A percentile compares a stretch with the other conserved stretches of the same genome.
phyloP scores from a whole-genome alignment of 331 rosid genomes.

The Quercus lobata region DNA sequence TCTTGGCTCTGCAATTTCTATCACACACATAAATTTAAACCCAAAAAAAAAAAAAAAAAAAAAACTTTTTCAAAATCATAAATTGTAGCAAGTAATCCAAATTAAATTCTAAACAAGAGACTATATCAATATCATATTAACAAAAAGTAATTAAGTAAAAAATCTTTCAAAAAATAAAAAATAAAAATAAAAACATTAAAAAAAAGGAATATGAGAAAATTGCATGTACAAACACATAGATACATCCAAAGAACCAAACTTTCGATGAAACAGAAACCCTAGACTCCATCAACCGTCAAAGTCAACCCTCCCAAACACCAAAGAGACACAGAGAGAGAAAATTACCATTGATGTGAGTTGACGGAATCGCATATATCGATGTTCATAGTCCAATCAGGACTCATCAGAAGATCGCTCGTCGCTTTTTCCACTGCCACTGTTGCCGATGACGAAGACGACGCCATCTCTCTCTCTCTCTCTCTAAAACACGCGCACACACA shows the following conservation, averaged over 20 bases:
- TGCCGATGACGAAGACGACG: conserved; percentile 75
- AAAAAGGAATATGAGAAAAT: neutral
- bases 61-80: neutral
- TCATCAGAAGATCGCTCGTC: conserved; percentile 96
- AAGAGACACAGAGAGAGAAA: neutral
- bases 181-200: neutral
- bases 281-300: conserved; percentile 1
- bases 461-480: conserved; percentile 32
- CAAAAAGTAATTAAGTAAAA: neutral
- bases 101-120: neutral
- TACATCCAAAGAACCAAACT: conserved; percentile 1
- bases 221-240: neutral
- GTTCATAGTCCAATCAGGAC: conserved; percentile 99
- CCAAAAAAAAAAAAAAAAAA: conserved; percentile 7
- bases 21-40: conserved; percentile 30
- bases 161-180: neutral
- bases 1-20: neutral
- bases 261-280: conserved; percentile 2
- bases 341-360: conserved; percentile 90
- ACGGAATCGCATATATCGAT: conserved; percentile 97
- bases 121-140: neutral
- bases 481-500: neutral
- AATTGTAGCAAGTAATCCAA: neutral
- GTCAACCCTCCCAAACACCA: neutral
- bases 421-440: conserved; percentile 97